These are phyloP conservation scores for Xylariaceae sp. DNA, from an alignment of 2,329 filamentous ascomycete species.

Conservation along the genomic window DNA sequence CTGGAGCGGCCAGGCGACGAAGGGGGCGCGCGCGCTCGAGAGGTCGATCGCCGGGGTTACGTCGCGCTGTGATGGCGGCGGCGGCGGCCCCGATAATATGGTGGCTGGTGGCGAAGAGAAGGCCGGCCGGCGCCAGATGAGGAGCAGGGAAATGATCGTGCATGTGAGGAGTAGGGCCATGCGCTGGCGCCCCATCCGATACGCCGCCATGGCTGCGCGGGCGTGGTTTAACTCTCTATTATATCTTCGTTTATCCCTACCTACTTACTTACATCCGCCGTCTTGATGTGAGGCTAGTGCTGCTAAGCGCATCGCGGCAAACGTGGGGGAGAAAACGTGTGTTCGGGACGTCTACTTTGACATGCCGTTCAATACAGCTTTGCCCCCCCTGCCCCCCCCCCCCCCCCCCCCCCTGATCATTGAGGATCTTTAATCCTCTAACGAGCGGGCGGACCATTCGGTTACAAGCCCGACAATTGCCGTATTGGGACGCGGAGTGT, in stretches of 20 bases:
- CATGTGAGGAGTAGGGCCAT: not conserved
- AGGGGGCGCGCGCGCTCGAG: slow-evolving; percentile 42
- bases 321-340: not conserved
- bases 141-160: not conserved
- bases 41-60: slow-evolving; percentile 32
- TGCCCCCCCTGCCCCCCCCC: too few species aligned
- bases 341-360: not conserved
- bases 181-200: not conserved
- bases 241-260: not conserved
- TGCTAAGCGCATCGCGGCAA: not conserved
- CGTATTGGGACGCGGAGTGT: not conserved
- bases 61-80: not conserved
- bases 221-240: too few species aligned
- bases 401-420: not conserved
- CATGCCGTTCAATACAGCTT: not conserved
- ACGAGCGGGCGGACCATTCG: not conserved
- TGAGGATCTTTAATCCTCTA: not conserved
- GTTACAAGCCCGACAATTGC: not conserved
- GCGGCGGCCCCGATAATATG: too few species aligned
- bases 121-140: too few species aligned
- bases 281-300: not conserved
- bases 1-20: slow-evolving; percentile 47
- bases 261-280: too few species aligned
- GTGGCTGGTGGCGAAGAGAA: not conserved
- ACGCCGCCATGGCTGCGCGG: too few species aligned